Evolutionary conservation across 495 filamentous ascomycete species (phyloP).

Genomic region (Penicillium robsamsonii): DNA sequence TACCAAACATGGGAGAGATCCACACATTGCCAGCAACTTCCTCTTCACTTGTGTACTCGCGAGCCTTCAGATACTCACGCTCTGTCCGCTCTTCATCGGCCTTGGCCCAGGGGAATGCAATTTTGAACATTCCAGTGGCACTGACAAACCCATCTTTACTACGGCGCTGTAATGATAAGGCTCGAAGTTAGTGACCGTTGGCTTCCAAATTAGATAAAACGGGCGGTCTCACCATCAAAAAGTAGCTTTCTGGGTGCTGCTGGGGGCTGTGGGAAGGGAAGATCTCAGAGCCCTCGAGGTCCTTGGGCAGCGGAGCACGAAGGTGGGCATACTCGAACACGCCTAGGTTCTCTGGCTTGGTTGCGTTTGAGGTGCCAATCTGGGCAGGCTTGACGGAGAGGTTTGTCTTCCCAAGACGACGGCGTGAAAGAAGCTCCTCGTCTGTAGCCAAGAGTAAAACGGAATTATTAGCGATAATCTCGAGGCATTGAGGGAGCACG

Average conservation of each 20-base stretch:
- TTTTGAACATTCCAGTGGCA: slow-evolving; percentile 99
- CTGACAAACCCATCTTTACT: slow-evolving; percentile 93
- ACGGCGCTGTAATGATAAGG: slow-evolving; percentile 58
- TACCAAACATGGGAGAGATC: slow-evolving; percentile 82
- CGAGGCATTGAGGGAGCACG: slow-evolving; percentile 5
- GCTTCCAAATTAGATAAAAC: neutral
- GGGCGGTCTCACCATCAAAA: slow-evolving; percentile 71
- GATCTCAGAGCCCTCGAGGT: slow-evolving; percentile 82
- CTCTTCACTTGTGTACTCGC: slow-evolving; percentile 74
- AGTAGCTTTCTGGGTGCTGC: slow-evolving; percentile 79
- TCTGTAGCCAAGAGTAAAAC: slow-evolving; percentile 48
- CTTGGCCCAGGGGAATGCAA: slow-evolving; percentile 91
- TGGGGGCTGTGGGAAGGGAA: slow-evolving; percentile 65
- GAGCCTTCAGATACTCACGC: slow-evolving; percentile 77
- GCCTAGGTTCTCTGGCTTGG: slow-evolving; percentile 68
- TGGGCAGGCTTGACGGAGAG: slow-evolving; percentile 74
- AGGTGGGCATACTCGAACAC: slow-evolving; percentile 95
- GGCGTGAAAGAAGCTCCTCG: slow-evolving; percentile 75
- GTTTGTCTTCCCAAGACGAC: slow-evolving; percentile 88
- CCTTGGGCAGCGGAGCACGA: slow-evolving; percentile 83
- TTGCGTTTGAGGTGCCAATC: slow-evolving; percentile 61
- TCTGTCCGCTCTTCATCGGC: slow-evolving; percentile 80
- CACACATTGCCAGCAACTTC: slow-evolving; percentile 97
- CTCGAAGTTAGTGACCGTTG: slow-evolving; percentile 7
- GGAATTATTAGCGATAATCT: slow-evolving; percentile 28